These are phyloP conservation scores for Vanderwaltozyma polyspora DNA, from an alignment of 805 yeast genomes.

Conservation along the genomic window DNA sequence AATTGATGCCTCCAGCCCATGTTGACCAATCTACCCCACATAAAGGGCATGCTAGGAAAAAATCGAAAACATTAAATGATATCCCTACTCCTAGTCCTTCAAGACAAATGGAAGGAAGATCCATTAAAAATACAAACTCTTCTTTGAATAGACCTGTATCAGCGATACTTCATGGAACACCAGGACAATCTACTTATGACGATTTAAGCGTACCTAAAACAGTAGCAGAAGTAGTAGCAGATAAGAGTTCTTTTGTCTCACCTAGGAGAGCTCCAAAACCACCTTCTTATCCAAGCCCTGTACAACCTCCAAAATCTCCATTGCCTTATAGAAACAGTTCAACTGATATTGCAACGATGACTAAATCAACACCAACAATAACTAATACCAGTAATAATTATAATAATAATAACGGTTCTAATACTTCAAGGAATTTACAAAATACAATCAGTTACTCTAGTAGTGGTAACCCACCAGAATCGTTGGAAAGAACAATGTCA, in stretches of 20 bases:
- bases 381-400: not conserved
- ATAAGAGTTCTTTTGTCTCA: constrained; percentile 33
- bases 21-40: not conserved
- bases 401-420: not conserved
- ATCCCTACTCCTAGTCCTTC: not conserved
- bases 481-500: too few relatives aligned
- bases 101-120: not conserved
- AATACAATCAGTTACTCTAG: too few relatives aligned
- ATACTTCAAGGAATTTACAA: too few relatives aligned
- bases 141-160: constrained; percentile 8
- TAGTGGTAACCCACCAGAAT: too few relatives aligned
- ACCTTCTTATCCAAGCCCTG: constrained; percentile 38
- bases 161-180: not conserved
- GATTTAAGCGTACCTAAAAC: constrained; percentile 1
- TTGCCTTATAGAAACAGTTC: not conserved
- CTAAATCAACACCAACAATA: not conserved
- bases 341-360: not conserved
- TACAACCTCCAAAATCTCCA: constrained; percentile 22
- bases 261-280: constrained; percentile 69
- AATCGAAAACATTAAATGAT: constrained; percentile 11
- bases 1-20: constrained; percentile 25
- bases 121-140: not conserved
- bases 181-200: not conserved
- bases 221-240: constrained; percentile 1
- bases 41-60: constrained; percentile 10